Evolutionary conservation across 2,329 filamentous ascomycete species (phyloP), one percentile per base, ranked within the genome.

Genomic region (Ophiostoma sp.): DNA sequence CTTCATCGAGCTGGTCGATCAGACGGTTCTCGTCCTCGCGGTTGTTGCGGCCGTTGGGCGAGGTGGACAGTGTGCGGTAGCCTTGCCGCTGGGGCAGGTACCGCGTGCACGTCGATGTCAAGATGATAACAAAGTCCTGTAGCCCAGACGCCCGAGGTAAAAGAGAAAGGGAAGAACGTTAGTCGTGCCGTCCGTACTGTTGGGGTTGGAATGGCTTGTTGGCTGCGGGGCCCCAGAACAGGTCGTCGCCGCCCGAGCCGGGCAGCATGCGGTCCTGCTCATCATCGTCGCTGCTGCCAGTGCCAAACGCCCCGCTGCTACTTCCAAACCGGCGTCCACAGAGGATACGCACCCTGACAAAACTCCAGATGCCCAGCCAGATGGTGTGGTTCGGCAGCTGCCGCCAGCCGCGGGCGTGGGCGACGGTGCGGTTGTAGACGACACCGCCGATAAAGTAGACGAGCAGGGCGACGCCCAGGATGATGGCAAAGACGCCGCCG

Each of bases 1-100:
- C 95, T 81, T 98, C 95, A 79, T 98, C 96, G 74, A 98, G 86
- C 82, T 98, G 94, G 81, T 98, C 95, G 81, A 99, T 98, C 78
- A 98, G 83, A 76, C 94, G 86, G 82, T 98, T 98, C 83, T 98
- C 96, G 72, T 94, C 95, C 74, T 98, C 95, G 72, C 86, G 81
- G 78, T 85, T 85, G 78, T 85, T 85, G 73, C 84, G 82, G 52
- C 85, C 84, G 76, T 81, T 86, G 12, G 87, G 84, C 66, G 86
- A 88, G 17, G 85, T 82, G 50, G 87, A 87, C 31, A 95, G 84
- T 57, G 90, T 85, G 74, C 86, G 89, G 80, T 95, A 95, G 11
- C 92, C 92, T 72, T 90, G 83, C 75, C 88, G 86, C 48, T 85
- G 85, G 12, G 91, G 91, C 68, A 94, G 78, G 74, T 90, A 87